Base-by-base conservation (phyloP, 2,329 filamentous ascomycete genomes). In the Pseudogymnoascus sp. region DNA sequence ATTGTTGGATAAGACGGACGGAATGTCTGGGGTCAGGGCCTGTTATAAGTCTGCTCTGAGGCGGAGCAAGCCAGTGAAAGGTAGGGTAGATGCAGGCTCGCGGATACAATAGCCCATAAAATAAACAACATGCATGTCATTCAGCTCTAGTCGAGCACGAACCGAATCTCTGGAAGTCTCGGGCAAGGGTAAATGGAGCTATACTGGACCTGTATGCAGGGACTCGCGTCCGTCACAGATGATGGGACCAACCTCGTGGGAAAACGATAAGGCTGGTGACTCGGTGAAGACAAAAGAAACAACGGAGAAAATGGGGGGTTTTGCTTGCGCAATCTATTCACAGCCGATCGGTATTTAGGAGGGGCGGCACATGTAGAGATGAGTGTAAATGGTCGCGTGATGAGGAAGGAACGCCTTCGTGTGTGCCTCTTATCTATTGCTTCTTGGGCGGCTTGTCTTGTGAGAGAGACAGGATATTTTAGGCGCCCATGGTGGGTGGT, bases 41-140 rank as follows among this genome's bases (percentile, higher is more conserved):
- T 56, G 50, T 56, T 35, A 33, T 56, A 56, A 56, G 50, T 11
- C 11, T n/a, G 50, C 11, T 7, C 33, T 19, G 50, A 19, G 50
- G 50, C 29, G n/a, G 50, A 56, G 50, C 29, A 56, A 19, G 13
- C 4, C 15, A 19, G 17, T 21, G 31, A 10, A 19, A 56, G n/a
- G 10, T 29, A 56, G 9, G n/a, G 29, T n/a, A 33, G n/a, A 4
- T 33, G 17, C 17, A 35, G 29, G 50, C n/a, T 31, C 23, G 7
- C 23, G 46, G 26, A 17, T 31, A 29, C 7, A 29, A 9, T 29
- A 29, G 3, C 26, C 26, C 26, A 29, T 17, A 19, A 56, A 56
- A 33, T 56, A 56, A 56, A 56, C 50, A 56, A 56, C 29, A 56
- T 56, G 50, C 50, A 56, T 10, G 50, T 56, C 50, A 56, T 56